phyloP scores from a whole-genome alignment of 106 monocot species.

The Allium sativum region DNA sequence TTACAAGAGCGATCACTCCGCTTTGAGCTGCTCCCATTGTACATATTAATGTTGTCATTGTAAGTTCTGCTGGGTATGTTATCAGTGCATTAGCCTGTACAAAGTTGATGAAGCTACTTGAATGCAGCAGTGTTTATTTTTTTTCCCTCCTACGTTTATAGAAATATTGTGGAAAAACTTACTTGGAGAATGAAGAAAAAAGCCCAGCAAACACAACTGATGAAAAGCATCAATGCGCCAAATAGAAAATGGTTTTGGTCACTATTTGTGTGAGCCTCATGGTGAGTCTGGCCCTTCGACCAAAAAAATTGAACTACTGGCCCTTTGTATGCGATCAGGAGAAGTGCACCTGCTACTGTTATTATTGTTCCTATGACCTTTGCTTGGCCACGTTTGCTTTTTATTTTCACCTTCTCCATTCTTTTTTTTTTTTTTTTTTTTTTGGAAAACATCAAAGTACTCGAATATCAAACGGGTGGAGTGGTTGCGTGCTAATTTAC shows the following conservation, averaged over 20 bases:
- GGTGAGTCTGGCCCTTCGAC: conserved; percentile 24
- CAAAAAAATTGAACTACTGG: conserved; percentile 41
- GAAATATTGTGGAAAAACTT: neutral
- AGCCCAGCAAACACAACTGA: conserved; percentile 7
- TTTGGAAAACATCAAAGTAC: too few relatives aligned
- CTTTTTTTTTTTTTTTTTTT: conserved; percentile 35
- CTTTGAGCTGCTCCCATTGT: conserved; percentile 1
- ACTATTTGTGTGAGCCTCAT: neutral
- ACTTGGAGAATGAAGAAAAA: conserved; percentile 8
- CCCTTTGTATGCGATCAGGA: conserved; percentile 71
- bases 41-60: conserved; percentile 10
- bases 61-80: conserved; percentile 16
- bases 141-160: neutral
- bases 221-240: neutral
- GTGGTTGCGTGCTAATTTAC: too few relatives aligned
- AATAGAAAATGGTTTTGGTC: neutral
- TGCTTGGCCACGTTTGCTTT: conserved; percentile 30
- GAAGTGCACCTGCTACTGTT: conserved; percentile 49
- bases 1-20: neutral
- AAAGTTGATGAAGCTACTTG: too few relatives aligned
- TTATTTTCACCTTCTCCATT: conserved; percentile 55
- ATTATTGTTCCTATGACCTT: conserved; percentile 64
- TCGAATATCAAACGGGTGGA: too few relatives aligned
- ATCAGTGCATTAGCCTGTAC: conserved; percentile 12
- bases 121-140: neutral